Evolutionary conservation across 2,329 filamentous ascomycete genomes (phyloP).

Genomic region (Aspergillus flavus): DNA sequence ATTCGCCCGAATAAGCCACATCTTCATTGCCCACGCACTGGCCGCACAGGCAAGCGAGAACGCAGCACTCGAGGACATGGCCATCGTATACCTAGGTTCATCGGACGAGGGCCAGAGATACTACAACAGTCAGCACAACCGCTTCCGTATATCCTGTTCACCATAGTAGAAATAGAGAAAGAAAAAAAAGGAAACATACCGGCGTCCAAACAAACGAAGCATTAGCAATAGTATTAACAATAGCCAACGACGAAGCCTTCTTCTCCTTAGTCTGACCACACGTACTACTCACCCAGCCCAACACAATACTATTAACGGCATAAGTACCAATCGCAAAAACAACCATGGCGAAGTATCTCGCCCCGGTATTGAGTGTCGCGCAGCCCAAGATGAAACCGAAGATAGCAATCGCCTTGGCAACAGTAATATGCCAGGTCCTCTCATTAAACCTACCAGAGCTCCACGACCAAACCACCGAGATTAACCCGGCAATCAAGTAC

Average conservation of each 20-base stretch:
- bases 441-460: slow-evolving; percentile 50
- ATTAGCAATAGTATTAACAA: slow-evolving; percentile 47
- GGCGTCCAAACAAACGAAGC: slow-evolving; percentile 42
- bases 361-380: slow-evolving; percentile 32
- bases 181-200: slow-evolving; percentile 1
- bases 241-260: slow-evolving; percentile 45
- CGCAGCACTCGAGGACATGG: slow-evolving; percentile 22
- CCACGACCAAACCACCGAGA: slow-evolving; percentile 54
- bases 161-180: too few species aligned
- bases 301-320: slow-evolving; percentile 46
- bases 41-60: slow-evolving; percentile 19
- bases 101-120: slow-evolving; percentile 38
- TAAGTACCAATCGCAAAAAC: slow-evolving; percentile 36
- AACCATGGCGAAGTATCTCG: slow-evolving; percentile 37
- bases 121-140: slow-evolving; percentile 14
- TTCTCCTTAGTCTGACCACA: slow-evolving; percentile 49
- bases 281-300: slow-evolving; percentile 48
- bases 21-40: slow-evolving; percentile 20
- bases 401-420: slow-evolving; percentile 28
- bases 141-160: too few species aligned
- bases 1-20: slow-evolving; percentile 20
- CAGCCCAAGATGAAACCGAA: slow-evolving; percentile 34
- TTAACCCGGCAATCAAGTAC: slow-evolving; percentile 52
- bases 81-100: slow-evolving; percentile 22
- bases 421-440: slow-evolving; percentile 36